Percentiles rank a stretch among this genome's conserved stretches.
phyloP scores from a whole-genome alignment of 345 rosid genomes.

The Hirschfeldia incana region DNA sequence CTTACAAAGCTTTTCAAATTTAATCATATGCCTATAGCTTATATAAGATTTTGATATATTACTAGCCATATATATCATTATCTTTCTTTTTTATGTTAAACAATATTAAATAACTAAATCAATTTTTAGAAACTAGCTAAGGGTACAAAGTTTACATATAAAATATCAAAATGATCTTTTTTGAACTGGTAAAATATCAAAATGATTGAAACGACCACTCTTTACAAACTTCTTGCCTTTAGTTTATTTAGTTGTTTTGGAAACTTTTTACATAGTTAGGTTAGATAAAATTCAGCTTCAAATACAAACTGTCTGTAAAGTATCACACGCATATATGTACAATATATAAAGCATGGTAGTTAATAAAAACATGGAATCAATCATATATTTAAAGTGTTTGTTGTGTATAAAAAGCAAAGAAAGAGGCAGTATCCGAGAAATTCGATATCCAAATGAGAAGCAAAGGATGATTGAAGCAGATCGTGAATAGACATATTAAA shows the following conservation, averaged over 20 bases:
- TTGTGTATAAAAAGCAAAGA: constrained; percentile 27
- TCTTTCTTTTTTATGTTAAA: neutral
- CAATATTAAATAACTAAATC: neutral
- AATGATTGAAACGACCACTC: neutral
- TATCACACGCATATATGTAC: neutral
- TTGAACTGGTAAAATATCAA: neutral
- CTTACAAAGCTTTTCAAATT: too few relatives aligned
- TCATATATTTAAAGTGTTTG: constrained; percentile 21
- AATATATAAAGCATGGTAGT: constrained; percentile 5
- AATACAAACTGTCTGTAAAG: neutral
- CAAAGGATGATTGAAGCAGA: constrained; percentile 36
- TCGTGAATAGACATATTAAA: constrained; percentile 40
- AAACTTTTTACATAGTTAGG: neutral
- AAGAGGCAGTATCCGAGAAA: constrained; percentile 34
- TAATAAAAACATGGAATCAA: constrained; percentile 21
- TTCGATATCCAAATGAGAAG: constrained; percentile 44
- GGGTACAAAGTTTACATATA: neutral
- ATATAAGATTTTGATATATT: too few relatives aligned
- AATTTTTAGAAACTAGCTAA: neutral
- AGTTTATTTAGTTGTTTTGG: neutral
- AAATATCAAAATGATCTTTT: neutral
- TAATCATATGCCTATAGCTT: too few relatives aligned
- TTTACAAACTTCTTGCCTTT: neutral
- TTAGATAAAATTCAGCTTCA: neutral
- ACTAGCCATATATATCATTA: neutral